Conservation (phyloP, 1,284 basidiomycete species). For the Thelephora terrestris region DNA sequence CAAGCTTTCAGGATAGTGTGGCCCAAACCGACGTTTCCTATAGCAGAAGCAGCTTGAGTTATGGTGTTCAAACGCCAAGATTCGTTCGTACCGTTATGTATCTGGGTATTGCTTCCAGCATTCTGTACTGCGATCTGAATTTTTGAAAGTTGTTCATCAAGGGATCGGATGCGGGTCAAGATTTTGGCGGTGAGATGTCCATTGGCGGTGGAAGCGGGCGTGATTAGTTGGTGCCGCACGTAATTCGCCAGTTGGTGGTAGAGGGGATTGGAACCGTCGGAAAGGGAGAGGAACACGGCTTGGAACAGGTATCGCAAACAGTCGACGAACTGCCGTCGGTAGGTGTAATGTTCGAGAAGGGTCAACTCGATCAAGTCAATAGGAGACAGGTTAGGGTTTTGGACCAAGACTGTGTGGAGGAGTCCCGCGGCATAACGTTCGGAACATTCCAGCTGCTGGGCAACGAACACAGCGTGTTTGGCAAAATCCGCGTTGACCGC, state of each 20-base stretch:
- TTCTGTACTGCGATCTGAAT: slow-evolving; percentile 49
- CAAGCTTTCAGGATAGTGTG: slow-evolving; percentile 56
- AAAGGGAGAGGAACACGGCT: slow-evolving; percentile 29
- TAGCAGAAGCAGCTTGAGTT: background rate
- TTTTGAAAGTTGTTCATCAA: slow-evolving; percentile 40
- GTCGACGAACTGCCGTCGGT: slow-evolving; percentile 57
- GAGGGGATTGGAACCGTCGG: slow-evolving; percentile 30
- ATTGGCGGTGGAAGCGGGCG: slow-evolving; percentile 19
- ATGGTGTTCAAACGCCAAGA: slow-evolving; percentile 18
- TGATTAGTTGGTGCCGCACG: slow-evolving; percentile 41
- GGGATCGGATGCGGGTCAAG: slow-evolving; percentile 50
- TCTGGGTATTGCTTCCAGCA: slow-evolving; percentile 46
- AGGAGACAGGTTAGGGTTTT: slow-evolving; percentile 52
- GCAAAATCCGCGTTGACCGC: slow-evolving; percentile 65
- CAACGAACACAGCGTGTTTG: slow-evolving; percentile 65
- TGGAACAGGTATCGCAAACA: slow-evolving; percentile 48
- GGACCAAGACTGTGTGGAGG: slow-evolving; percentile 51
- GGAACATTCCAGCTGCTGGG: slow-evolving; percentile 67
- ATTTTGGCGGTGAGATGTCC: slow-evolving; percentile 42
- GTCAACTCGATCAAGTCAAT: slow-evolving; percentile 52
- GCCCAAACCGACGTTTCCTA: slow-evolving; percentile 37
- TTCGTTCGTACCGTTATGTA: background rate
- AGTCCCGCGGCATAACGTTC: slow-evolving; percentile 66
- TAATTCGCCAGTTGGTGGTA: slow-evolving; percentile 43
- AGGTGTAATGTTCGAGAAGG: slow-evolving; percentile 55